A percentile compares a stretch with the other conserved stretches of the same genome.
Conservation (phyloP, 2,329 filamentous ascomycete genomes). For the Dryadomyces quercus-mongolicae region DNA sequence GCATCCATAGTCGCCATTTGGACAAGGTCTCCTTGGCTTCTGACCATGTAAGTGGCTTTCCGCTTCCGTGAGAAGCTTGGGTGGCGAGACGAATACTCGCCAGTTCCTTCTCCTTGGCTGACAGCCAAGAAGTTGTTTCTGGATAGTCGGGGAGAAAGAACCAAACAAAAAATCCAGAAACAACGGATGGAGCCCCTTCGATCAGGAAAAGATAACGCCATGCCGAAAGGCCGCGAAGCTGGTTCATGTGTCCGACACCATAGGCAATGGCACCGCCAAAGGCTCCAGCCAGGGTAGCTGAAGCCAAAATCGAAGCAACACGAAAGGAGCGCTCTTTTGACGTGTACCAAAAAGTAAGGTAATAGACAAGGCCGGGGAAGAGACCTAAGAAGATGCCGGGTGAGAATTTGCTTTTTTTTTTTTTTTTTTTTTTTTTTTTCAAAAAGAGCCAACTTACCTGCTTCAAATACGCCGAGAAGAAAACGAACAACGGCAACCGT, state of each 20-base stretch:
- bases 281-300: slow-evolving; percentile 57
- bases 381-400: slow-evolving; percentile 16
- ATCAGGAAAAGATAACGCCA: slow-evolving; percentile 62
- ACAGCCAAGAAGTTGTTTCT: slow-evolving; percentile 51
- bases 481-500: slow-evolving; percentile 56
- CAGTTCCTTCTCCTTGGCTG: slow-evolving; percentile 45
- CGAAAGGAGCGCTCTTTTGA: slow-evolving; percentile 59
- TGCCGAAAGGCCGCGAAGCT: slow-evolving; percentile 44
- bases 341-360: slow-evolving; percentile 65
- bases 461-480: slow-evolving; percentile 51
- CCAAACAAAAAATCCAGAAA: slow-evolving; percentile 44
- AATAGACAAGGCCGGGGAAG: slow-evolving; percentile 32
- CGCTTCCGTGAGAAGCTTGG: slow-evolving; percentile 40
- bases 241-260: slow-evolving; percentile 60
- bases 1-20: slow-evolving; percentile 54
- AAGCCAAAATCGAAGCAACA: slow-evolving; percentile 58
- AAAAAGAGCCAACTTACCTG: slow-evolving; percentile 20
- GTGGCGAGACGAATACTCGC: slow-evolving; percentile 28
- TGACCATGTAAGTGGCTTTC: slow-evolving; percentile 48
- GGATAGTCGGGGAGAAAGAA: slow-evolving; percentile 56
- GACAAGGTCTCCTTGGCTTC: slow-evolving; percentile 59
- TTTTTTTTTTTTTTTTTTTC: neutral
- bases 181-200: slow-evolving; percentile 28
- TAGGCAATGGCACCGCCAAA: slow-evolving; percentile 60
- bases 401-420: neutral